Base-by-base conservation (phyloP, 2,329 filamentous ascomycete genomes). In the Aureobasidium sp. region DNA sequence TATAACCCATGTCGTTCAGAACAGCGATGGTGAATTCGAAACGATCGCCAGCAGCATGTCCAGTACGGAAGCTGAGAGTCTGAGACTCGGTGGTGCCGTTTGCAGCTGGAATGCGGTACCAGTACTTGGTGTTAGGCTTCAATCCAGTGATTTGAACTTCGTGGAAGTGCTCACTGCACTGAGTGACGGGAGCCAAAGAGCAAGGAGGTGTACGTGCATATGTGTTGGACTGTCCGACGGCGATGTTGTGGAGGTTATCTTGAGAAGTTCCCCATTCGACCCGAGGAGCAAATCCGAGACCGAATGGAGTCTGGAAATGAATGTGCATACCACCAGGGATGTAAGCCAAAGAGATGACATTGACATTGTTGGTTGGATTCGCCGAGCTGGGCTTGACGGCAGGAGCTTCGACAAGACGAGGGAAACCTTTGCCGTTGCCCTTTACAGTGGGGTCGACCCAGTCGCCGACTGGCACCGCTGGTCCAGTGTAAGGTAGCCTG, bases 1-100 rank as follows among this genome's bases (percentile, higher is more conserved):
- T 77, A 63, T 77, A 77, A 6, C 75, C 75, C 75, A 79, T 77
- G 56, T 79, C 76, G 56, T 76, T 76, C 34, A 78, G 57, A 2
- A 78, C 70, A 17, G 73, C 74, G 12, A 77, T 63, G 4, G 65
- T 68, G 61, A 78, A 78, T 10, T 66, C 59, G 4, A 60, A 65
- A 0, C 57, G 54, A 55, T 74, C 69, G 45, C 76, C 76, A 22
- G 72, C 68, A 6, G 66, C 67, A 2, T 66, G 69, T 19, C 73
- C 70, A 2, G 75, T 77, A 17, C 63, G 73, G 66, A 78, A 78
- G 57, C 61, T 71, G 53, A 75, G 60, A 14, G 74, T 63, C 1
- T 71, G 66, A 2, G 76, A 77, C 34, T 65, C 63, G 2, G 74
- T 77, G 3, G 74, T 78, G 24, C 74, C 74, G 57, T 78, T 78